Base-by-base conservation (phyloP, 73 alveolate species). In the Breviolum minutum region DNA sequence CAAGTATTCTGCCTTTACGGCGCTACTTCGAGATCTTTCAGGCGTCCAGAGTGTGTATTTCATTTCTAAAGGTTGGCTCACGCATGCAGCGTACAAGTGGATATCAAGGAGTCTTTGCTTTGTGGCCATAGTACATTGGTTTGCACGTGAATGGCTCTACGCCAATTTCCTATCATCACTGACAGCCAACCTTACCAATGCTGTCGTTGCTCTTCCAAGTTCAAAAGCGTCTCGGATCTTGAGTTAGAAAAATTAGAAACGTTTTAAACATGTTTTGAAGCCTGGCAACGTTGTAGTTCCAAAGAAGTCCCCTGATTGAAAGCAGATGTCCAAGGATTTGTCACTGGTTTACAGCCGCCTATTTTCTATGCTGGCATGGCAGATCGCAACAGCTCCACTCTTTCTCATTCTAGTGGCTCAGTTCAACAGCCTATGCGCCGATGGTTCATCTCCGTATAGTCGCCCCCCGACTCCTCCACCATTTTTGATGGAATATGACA, bases 361-460 rank as follows among this genome's bases (percentile, higher is more conserved):
- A 63, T 91, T 91, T 80, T 91, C 97, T 26, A 91, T 91, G 97
- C 80, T 91, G 63, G 97, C 97, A 17, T 91, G 97, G 89, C 97
- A 91, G 29, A 91, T 91, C 20, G 97, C 89, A 83, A 91, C 97
- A 8, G 97, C 97, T 61, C 97, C 97, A n/a, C 77, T 91, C 48
- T 91, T 91, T 24, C 97, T 91, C 68, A 91, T 91, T 48, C 24
- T 91, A 29, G 96, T 62, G 70, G 62, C 87, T 89, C 27, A 63
- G 17, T 60, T 29, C 13, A 66, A 0, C 32, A 17, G 77, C 8
- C 77, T 14, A 2, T 22, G 77, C 77, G 77, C 17, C 77, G 77
- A 68, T 68, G 77, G n/a, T 68, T 68, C 77, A 68, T 68, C 77
- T 22, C n/a, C 77, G 77, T 22, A 14, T 14, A 22, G 24, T 68